Evolutionary conservation across 176 grass and related monocot species (phyloP).

Genomic region (Carex littledalei): DNA sequence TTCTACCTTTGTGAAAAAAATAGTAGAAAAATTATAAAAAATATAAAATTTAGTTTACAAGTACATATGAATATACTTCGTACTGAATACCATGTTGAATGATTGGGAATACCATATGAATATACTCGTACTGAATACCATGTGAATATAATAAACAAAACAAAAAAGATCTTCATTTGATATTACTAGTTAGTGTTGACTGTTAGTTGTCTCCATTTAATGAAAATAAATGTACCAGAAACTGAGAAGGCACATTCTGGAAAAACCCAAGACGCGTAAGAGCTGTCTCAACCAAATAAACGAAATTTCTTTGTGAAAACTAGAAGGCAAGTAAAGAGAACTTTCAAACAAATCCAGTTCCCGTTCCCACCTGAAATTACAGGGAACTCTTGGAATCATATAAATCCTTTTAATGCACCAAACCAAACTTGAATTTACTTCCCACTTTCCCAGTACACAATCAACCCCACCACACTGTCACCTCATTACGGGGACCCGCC

Average conservation of each 20-base stretch:
- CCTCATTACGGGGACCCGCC: background rate
- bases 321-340: background rate
- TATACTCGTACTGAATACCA: too few relatives aligned
- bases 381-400: background rate
- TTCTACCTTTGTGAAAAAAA: too few relatives aligned
- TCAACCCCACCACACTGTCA: background rate
- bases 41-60: too few relatives aligned
- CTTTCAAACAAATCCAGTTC: background rate
- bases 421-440: background rate
- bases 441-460: background rate
- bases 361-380: background rate
- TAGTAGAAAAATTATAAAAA: too few relatives aligned
- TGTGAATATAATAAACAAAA: too few relatives aligned
- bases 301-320: background rate
- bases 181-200: background rate
- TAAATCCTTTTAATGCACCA: background rate
- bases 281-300: background rate
- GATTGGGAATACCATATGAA: too few relatives aligned
- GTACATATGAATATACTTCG: too few relatives aligned
- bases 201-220: background rate
- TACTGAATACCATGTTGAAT: too few relatives aligned
- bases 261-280: background rate
- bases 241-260: background rate
- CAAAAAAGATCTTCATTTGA: too few relatives aligned
- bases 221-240: constrained; percentile 2